Evolutionary conservation across 2,329 filamentous ascomycete species (phyloP).

Genomic region (Cladosporium sp.): DNA sequence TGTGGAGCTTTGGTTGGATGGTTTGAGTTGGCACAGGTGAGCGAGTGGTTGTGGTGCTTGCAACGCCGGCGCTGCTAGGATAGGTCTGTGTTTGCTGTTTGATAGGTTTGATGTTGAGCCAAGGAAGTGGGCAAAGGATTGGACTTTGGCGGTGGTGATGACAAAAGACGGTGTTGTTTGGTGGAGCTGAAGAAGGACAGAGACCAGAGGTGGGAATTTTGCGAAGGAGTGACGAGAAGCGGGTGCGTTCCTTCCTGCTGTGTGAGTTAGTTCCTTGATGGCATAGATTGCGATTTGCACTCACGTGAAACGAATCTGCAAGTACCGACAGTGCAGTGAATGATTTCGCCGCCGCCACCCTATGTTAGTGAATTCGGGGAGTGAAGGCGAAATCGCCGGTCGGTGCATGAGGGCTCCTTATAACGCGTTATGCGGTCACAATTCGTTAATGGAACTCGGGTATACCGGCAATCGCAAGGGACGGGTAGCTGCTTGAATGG

Average conservation of each 20-base stretch:
- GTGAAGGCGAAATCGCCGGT: not conserved
- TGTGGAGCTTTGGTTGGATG: not conserved
- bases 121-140: slow-evolving; percentile 3
- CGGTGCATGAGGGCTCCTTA: not conserved
- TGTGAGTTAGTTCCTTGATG: not conserved
- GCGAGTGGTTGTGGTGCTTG: not conserved
- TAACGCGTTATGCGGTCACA: slow-evolving; percentile 4
- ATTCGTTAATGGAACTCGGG: slow-evolving; percentile 5
- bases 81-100: not conserved
- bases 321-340: slow-evolving; percentile 5
- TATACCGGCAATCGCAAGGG: not conserved
- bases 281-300: not conserved
- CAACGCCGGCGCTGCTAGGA: slow-evolving; percentile 11
- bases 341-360: not conserved
- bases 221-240: not conserved
- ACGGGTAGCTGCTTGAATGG: slow-evolving; percentile 3
- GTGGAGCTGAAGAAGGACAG: not conserved
- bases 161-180: not conserved
- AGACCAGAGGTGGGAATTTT: too few relatives aligned
- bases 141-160: not conserved
- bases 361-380: not conserved
- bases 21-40: not conserved
- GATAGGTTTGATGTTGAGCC: not conserved
- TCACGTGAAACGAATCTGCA: not conserved
- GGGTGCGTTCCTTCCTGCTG: not conserved